Evolutionary conservation across 148 eudicot species (phyloP), one percentile per base, ranked within the genome.

Genomic region (Fagopyrum esculentum): DNA sequence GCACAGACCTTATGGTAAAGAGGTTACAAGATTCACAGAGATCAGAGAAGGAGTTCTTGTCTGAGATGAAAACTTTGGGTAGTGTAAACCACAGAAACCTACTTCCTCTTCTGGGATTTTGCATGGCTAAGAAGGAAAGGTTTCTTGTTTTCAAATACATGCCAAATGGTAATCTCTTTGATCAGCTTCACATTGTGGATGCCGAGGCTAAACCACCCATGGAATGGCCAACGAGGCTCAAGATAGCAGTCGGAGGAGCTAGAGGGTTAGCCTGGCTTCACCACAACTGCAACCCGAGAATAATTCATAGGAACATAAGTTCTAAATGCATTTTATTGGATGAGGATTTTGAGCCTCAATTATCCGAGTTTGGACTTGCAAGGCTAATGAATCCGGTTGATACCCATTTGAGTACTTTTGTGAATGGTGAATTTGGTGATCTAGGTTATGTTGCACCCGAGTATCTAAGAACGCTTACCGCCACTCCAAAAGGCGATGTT

Each of bases 291-390:
- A 86, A 86, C 77, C 86, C 88, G 13, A 77, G 88, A 78, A 81
- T 86, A 44, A 81, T 86, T 8, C 88, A 86, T 26, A 61, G 88
- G 74, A 86, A 86, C 80, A 83, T 86, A 71, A 86, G 88, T 80
- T 86, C 88, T n/a, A 86, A 83, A 74, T 86, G 88, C 66, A 74
- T 86, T 40, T 76, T 86, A 46, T 76, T 86, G 75, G 88, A 86
- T 45, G 80, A 81, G 59, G 82, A 83, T 54, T 86, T 83, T 49
- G 83, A 79, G 46, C 83, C 88, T 26, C 78, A 64, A 73, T 45
- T 86, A 44, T 86, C 88, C 22, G 88, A 83, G 73, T 86, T 86
- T n/a, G 88, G 88, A 16, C 86, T 86, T 17, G 88, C 88, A 17
- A 78, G 88, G 78, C 84, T 86, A 26, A 86, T 86, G 88, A 86